These are phyloP conservation scores for Saccharomyces uvarum DNA, from an alignment of 1,139 yeast species.

Conservation along the genomic window DNA sequence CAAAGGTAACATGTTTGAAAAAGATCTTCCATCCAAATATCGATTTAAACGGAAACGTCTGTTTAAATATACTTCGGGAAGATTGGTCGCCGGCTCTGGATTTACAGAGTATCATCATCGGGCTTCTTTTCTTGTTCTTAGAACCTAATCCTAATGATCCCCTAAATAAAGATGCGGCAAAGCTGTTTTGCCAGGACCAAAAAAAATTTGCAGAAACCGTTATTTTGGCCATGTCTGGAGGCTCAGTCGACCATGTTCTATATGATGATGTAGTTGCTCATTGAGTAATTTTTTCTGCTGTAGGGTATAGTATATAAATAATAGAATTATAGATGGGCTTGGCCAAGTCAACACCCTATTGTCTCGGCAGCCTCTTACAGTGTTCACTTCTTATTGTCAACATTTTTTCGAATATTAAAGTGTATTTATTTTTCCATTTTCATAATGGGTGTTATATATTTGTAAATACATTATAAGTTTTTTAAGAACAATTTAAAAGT, in stretches of 20 bases:
- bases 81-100: slow-evolving; percentile 96
- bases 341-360: neutral
- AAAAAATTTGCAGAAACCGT: slow-evolving; percentile 54
- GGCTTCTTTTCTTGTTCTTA: slow-evolving; percentile 73
- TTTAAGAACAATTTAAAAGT: too few species aligned
- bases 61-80: slow-evolving; percentile 82
- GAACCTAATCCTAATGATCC: slow-evolving; percentile 95
- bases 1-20: slow-evolving; percentile 64
- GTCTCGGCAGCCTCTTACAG: neutral
- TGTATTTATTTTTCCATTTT: too few species aligned
- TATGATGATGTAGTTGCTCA: slow-evolving; percentile 50
- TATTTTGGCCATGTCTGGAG: slow-evolving; percentile 62
- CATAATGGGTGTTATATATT: too few species aligned
- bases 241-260: slow-evolving; percentile 46
- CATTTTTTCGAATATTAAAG: neutral
- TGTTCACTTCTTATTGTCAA: neutral
- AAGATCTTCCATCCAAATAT: slow-evolving; percentile 91
- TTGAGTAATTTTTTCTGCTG: neutral
- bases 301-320: neutral
- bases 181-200: slow-evolving; percentile 54
- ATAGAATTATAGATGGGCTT: neutral
- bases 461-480: too few species aligned
- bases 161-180: slow-evolving; percentile 83
- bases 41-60: slow-evolving; percentile 82
- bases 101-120: slow-evolving; percentile 73